These are phyloP conservation scores for Plectranthus barbatus DNA, from an alignment of 257 asterid species.

Conservation along the genomic window DNA sequence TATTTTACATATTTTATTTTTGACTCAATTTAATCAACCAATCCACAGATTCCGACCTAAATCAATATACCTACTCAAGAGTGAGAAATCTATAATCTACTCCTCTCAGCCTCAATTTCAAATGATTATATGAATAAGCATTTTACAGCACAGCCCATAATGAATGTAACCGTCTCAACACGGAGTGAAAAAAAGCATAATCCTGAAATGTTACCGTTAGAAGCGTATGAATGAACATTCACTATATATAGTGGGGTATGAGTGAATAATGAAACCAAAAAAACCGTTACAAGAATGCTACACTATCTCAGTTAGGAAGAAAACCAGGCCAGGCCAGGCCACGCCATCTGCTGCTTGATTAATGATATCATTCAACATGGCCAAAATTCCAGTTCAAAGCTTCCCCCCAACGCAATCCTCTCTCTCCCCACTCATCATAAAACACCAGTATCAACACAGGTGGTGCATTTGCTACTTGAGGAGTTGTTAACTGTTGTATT, in stretches of 20 bases:
- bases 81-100: too few species aligned
- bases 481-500: conserved; percentile 30
- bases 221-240: conserved; percentile 8
- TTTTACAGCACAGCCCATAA: not conserved
- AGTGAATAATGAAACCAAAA: conserved; percentile 7
- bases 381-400: conserved; percentile 1
- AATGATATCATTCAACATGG: conserved; percentile 12
- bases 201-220: not conserved
- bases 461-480: conserved; percentile 3
- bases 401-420: conserved; percentile 14
- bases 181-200: not conserved
- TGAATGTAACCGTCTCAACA: not conserved
- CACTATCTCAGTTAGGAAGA: conserved; percentile 20
- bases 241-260: not conserved
- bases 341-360: not conserved
- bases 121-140: not conserved
- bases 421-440: not conserved
- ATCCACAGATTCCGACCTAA: too few species aligned
- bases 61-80: too few species aligned
- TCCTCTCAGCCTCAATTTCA: too few species aligned
- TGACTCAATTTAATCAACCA: too few species aligned
- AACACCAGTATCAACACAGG: not conserved
- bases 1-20: too few species aligned
- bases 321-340: not conserved
- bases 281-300: conserved; percentile 15